phyloP scores from a whole-genome alignment of 2,329 filamentous ascomycete genomes.

The Dactylellina leptospora region DNA sequence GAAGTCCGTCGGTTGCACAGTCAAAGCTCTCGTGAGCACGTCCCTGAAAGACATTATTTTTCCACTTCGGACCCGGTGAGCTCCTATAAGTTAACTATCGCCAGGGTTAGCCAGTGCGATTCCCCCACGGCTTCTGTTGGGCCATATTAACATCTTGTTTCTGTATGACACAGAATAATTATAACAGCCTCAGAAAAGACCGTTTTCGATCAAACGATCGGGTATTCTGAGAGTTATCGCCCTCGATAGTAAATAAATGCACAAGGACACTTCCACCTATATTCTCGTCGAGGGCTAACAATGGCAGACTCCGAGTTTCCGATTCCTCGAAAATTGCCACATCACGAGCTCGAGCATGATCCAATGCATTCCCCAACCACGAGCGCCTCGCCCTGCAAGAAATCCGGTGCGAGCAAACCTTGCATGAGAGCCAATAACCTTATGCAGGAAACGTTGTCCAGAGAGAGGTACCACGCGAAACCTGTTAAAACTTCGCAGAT shows the following conservation, averaged over 20 bases:
- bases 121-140: constrained; percentile 40
- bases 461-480: constrained; percentile 34
- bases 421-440: constrained; percentile 46
- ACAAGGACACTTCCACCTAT: no score
- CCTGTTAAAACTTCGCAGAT: constrained; percentile 37
- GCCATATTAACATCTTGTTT: not conserved
- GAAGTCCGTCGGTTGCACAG: constrained; percentile 41
- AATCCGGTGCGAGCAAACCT: constrained; percentile 50
- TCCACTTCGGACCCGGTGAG: constrained; percentile 32
- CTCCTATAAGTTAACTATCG: constrained; percentile 40
- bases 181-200: constrained; percentile 13
- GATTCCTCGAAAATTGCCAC: constrained; percentile 35
- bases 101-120: constrained; percentile 17
- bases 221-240: no score
- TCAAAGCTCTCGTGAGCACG: constrained; percentile 47
- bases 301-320: constrained; percentile 19
- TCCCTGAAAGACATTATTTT: constrained; percentile 36
- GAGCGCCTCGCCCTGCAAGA: constrained; percentile 45
- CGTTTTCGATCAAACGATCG: no score
- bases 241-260: no score
- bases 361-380: constrained; percentile 27
- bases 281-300: not conserved
- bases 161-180: no score
- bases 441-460: constrained; percentile 53
- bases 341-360: constrained; percentile 50